Evolutionary conservation across 129 eudicot species (phyloP).

Genomic region (Glebionis coronaria): DNA sequence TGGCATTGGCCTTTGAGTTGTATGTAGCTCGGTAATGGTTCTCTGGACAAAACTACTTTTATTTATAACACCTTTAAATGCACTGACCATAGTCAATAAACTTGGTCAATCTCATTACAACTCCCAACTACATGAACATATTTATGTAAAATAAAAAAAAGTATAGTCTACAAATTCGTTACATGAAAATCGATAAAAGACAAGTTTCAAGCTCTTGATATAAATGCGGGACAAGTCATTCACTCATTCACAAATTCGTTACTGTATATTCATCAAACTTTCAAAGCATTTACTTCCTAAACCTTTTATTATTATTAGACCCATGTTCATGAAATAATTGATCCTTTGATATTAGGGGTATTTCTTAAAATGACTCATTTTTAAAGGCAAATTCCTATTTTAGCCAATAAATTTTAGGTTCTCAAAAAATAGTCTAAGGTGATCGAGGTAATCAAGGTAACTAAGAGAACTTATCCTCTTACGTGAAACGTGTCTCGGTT

Average conservation of each 20-base stretch:
- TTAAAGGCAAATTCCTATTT: too few species aligned
- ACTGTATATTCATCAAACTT: background rate
- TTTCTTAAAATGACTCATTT: too few species aligned
- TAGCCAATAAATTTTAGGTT: too few species aligned
- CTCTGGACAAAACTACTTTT: slow-evolving; percentile 13
- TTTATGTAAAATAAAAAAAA: too few species aligned
- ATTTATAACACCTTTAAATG: slow-evolving; percentile 23
- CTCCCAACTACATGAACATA: slow-evolving; percentile 12
- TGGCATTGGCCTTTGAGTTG: slow-evolving; percentile 11
- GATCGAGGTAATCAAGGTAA: too few species aligned
- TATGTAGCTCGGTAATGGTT: slow-evolving; percentile 1
- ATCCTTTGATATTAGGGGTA: background rate
- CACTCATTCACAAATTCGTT: background rate
- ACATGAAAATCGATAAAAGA: background rate
- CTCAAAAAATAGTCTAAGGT: too few species aligned
- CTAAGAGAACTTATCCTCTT: too few species aligned
- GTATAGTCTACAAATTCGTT: background rate
- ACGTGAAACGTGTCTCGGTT: too few species aligned
- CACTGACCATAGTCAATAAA: slow-evolving; percentile 26
- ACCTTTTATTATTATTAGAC: background rate
- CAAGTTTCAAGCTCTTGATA: background rate
- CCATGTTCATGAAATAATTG: background rate
- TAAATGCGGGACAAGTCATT: background rate
- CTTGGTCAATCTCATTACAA: slow-evolving; percentile 20
- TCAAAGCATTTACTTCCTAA: background rate